Evolutionary conservation across 495 filamentous ascomycete species (phyloP).

Genomic region (Talaromyces adpressus): DNA sequence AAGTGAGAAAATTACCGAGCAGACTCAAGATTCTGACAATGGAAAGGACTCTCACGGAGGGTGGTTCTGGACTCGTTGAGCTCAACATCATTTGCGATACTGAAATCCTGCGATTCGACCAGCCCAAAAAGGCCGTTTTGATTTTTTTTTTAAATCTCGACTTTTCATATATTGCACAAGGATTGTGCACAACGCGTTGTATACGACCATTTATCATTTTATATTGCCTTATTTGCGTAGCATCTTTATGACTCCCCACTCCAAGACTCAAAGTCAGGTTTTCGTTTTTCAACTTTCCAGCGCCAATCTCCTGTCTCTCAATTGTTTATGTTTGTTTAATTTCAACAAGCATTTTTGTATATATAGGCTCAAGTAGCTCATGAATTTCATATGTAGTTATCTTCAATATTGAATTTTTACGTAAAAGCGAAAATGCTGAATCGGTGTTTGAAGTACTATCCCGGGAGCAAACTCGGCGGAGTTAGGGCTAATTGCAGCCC

Average conservation of each 20-base stretch:
- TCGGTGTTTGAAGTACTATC: neutral
- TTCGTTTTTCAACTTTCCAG: neutral
- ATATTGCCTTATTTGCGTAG: neutral
- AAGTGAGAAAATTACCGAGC: neutral
- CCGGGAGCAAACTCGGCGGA: neutral
- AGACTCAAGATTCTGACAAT: neutral
- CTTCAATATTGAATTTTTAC: no score
- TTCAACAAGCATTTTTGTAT: neutral
- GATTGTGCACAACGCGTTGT: neutral
- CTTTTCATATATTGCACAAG: neutral
- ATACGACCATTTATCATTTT: neutral
- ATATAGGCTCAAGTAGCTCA: neutral
- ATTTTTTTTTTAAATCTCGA: neutral
- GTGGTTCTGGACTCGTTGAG: slow-evolving; percentile 9
- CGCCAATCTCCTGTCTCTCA: neutral
- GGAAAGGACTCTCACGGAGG: neutral
- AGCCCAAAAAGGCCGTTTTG: no score
- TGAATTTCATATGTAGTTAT: no score
- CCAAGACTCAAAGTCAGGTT: slow-evolving; percentile 5
- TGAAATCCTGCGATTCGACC: neutral
- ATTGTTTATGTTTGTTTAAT: no score
- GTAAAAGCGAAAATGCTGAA: no score
- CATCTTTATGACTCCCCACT: neutral
- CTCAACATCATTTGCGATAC: neutral
- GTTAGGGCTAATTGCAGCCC: neutral